Evolutionary conservation across 768 basidiomycete genomes (phyloP).

Genomic region (Collybiopsis confluens): DNA sequence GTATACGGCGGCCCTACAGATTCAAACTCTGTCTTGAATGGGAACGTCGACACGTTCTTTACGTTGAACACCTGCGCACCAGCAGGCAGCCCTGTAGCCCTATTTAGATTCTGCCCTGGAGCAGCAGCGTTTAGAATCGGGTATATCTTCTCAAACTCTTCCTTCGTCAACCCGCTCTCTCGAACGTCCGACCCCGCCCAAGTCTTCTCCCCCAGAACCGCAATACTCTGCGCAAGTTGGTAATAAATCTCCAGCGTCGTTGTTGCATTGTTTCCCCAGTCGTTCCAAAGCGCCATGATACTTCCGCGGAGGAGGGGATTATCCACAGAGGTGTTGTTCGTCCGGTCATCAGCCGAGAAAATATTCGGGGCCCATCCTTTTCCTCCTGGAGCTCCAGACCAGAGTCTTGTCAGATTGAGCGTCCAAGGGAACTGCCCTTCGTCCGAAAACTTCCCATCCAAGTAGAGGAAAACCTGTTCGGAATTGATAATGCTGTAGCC

Average conservation of each 20-base stretch:
- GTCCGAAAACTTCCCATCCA: constrained; percentile 30
- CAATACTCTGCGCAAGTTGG: constrained; percentile 35
- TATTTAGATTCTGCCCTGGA: constrained; percentile 41
- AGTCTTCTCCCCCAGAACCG: constrained; percentile 37
- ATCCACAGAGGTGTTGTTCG: constrained; percentile 27
- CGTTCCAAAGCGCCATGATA: constrained; percentile 37
- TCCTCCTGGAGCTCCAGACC: constrained; percentile 24
- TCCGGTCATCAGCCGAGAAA: constrained; percentile 22
- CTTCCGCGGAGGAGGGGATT: constrained; percentile 26
- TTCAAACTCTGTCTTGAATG: constrained; percentile 24
- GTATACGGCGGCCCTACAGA: constrained; percentile 43
- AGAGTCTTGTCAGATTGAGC: constrained; percentile 25
- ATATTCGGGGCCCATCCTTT: constrained; percentile 34
- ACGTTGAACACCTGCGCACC: constrained; percentile 26
- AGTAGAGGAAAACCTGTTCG: constrained; percentile 30
- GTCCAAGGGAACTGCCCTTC: constrained; percentile 28
- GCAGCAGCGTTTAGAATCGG: constrained; percentile 32
- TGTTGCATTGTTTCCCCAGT: constrained; percentile 44
- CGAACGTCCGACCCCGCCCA: constrained; percentile 35
- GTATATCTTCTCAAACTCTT: constrained; percentile 32
- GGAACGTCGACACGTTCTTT: constrained; percentile 13
- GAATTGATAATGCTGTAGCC: constrained; percentile 34
- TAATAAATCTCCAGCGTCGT: constrained; percentile 40
- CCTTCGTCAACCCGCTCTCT: constrained; percentile 25
- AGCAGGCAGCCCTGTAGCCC: constrained; percentile 25